Evolutionary conservation across 352 stramenopile species (phyloP), one percentile per base, ranked within the genome.

Genomic region (Globisporangium uncinulatum): DNA sequence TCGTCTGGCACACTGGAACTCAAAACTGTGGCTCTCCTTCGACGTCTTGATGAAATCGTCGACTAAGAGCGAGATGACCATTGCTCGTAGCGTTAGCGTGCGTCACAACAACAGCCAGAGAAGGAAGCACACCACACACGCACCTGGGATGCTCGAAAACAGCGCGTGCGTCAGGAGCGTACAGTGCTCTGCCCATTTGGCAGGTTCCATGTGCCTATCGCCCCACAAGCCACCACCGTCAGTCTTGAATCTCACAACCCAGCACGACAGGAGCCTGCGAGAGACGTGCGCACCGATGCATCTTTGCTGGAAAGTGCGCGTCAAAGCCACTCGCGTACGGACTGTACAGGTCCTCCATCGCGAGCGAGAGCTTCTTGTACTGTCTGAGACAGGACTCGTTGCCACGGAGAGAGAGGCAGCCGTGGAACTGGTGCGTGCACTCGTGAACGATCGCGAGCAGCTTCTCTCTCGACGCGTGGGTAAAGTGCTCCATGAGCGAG

Each of bases 111-210:
- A 32, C 2, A 9, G 29, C 29, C 37, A n/a, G n/a, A 19, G 9
- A 4, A 44, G 1, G 6, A 31, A 17, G 13, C 5, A 4, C 9
- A 4, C 2, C 19, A 17, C 10, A 15, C 51, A 36, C 57, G 29
- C 67, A 89, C 84, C 71, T 67, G 86, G 82, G 52, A 95, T 93
- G 41, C 67, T 79, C 52, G 73, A 82, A 57, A 95, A 95, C 1
- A 95, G 54, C 7, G 82, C 77, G 61, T 95, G 86, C 0, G 82
- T 88, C 24, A 94, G 47, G 17, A 95, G 59, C 4, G 86, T 95
- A 62, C 82, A 92, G 13, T 94, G 83, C 49, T 84, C 62, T 0
- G 80, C 79, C 73, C 76, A 95, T 19, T 76, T 67, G 10, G 75
- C 70, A 44, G 86, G 65, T 32, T 87, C 70, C 9, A 85, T 65